Base-by-base conservation (phyloP, 1,284 basidiomycete species). In the Boletus semigastroideus region DNA sequence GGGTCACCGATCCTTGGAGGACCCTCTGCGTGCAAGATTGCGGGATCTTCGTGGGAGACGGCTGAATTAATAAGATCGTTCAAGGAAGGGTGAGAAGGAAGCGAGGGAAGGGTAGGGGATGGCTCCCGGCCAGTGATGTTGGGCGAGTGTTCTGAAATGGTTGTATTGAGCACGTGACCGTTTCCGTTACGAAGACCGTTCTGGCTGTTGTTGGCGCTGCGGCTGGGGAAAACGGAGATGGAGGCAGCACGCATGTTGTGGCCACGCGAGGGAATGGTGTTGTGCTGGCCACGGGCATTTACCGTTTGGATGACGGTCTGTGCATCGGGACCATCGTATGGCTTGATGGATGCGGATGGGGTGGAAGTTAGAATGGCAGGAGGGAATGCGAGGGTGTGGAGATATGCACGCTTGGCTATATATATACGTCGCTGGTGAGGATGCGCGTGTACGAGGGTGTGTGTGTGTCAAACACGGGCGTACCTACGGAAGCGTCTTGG, bases 261-360 rank as follows among this genome's bases (percentile, higher is more conserved):
- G 19, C 83, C 79, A 59, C 87, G 84, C 19, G 83, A 82, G 11
- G 78, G 75, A 57, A 75, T 80, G 62, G 73, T 73, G 66, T 74
- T 79, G 71, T 87, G 84, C 59, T 83, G 83, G 33, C 78, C 77
- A 53, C 87, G 81, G 41, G 86, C 66, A 66, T 93, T 90, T 55
- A 98, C 92, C 46, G 84, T 90, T 59, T 91, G 85, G 59, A 99
- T 95, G 73, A 99, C 90, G 50, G 73, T 74, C 62, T 94, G 88
- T 6, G 94, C 94, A 69, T 99, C 96, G 51, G 94, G 84, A 2
- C 93, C 92, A 69, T 96, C 94, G 72, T 98, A 99, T 0, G 96
- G 94, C 60, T 83, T 81, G 69, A 99, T 88, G 49, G 76, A 78
- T 42, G 81, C 78, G 30, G 79, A 68, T 38, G 79, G 70, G 54